Base-by-base conservation (phyloP, 768 basidiomycete species). In the Kwoniella bestiolae region DNA sequence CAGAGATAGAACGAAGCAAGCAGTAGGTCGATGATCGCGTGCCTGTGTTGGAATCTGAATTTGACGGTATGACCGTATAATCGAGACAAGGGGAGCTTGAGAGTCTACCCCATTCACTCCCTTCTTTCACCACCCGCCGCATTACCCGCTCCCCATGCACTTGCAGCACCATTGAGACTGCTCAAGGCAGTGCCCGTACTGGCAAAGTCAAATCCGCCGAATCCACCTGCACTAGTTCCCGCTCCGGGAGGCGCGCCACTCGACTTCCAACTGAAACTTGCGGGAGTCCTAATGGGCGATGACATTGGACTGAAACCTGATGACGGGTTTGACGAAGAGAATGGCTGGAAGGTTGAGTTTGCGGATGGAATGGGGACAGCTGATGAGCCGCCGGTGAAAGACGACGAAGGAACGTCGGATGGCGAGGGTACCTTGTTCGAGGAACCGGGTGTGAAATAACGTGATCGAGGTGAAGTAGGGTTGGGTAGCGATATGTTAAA, bases 201-300 rank as follows among this genome's bases (percentile, higher is more conserved):
- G 26, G 56, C 58, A 14, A 60, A 59, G 26, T 67, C 68, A 21
- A 67, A 58, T 9, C 65, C 70, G 7, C 45, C 67, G 38, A 50
- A 49, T 8, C 63, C 63, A 21, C 68, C 60, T 4, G 28, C 57
- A 21, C 45, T 31, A 5, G 47, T 51, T 21, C 45, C 35, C 2
- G 53, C 26, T 21, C 63, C 63, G 2, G 53, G 45, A 32, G 55
- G 41, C 9, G 56, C 55, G 28, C 64, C 60, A 45, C 62, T 64
- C 3, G 69, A 68, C 3, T 73, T 61, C 74, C 74, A 76, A 28
- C 64, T 55, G 59, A 68, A 70, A 29, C 60, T 64, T 8, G 63
- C 66, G 4, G 72, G 74, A 0, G 74, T 73, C 5, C 74, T 46
- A 45, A 76, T 73, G 12, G 74, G 74, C 16, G 69, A 69, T 5